Evolutionary conservation across 495 filamentous ascomycete species (phyloP), one percentile per base, ranked within the genome.

Genomic region (Platismatia glauca): DNA sequence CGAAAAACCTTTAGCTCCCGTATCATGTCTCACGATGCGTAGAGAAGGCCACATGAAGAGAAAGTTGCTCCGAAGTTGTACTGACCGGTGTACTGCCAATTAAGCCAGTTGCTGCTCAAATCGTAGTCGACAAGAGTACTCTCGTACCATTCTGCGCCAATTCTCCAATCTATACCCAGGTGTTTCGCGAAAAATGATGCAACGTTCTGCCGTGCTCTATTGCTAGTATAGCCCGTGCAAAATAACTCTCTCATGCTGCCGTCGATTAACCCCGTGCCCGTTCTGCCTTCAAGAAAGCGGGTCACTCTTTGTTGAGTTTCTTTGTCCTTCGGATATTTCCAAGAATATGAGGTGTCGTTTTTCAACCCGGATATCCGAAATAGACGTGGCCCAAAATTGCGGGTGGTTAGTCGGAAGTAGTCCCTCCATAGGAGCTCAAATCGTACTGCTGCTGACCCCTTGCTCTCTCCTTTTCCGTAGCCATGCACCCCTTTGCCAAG

Each of bases 61-160:
- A n/a, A n/a, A n/a, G n/a, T n/a, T n/a, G n/a, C n/a, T n/a, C n/a
- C n/a, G n/a, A n/a, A n/a, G n/a, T n/a, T n/a, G n/a, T n/a, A n/a
- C n/a, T n/a, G n/a, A n/a, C n/a, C n/a, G n/a, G n/a, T n/a, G n/a
- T n/a, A n/a, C n/a, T n/a, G n/a, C n/a, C n/a, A n/a, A n/a, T n/a
- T n/a, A n/a, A n/a, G n/a, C 86, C 86, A 91, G 69, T 90, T 90
- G 55, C 77, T 84, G 39, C 79, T 79, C 15, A 87, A 75, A 65
- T 91, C 88, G 70, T 90, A 89, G 68, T 90, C 88, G 37, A 83
- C 75, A 15, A 90, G 78, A 61, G 84, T 68, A 64, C 77, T 79
- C 69, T 90, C 88, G 69, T 89, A 90, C 86, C 86, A 91, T 70
- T 91, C 88, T 6, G 85, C 87, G 7, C 88, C 88, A 31, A 88